These are phyloP conservation scores for Aspergillus persii DNA, from an alignment of 2,329 filamentous ascomycete species.

Conservation along the genomic window DNA sequence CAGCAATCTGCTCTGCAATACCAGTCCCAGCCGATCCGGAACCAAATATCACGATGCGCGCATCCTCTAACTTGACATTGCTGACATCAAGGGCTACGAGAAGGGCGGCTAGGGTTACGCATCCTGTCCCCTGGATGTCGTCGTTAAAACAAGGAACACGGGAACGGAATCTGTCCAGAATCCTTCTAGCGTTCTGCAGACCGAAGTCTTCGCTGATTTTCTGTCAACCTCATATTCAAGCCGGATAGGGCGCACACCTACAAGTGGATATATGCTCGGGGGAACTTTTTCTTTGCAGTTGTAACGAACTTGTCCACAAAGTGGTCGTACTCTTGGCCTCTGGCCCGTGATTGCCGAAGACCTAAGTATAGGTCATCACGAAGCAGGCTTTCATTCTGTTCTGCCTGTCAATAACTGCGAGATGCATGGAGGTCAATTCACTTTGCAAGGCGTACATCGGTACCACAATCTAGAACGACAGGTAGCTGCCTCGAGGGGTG, in stretches of 20 bases:
- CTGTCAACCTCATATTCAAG: background rate
- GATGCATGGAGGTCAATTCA: background rate
- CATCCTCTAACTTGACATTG: constrained; percentile 63
- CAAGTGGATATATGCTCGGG: constrained; percentile 81
- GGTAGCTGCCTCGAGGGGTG: constrained; percentile 75
- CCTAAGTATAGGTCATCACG: constrained; percentile 79
- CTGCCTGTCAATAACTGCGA: background rate
- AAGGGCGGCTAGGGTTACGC: constrained; percentile 79
- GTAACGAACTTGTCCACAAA: constrained; percentile 75
- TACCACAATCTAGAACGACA: constrained; percentile 82
- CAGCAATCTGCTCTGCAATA: constrained; percentile 79
- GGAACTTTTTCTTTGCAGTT: constrained; percentile 66
- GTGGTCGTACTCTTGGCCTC: constrained; percentile 70
- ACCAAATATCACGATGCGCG: constrained; percentile 74
- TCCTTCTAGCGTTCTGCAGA: constrained; percentile 68
- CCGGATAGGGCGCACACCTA: constrained; percentile 19
- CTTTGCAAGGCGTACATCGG: constrained; percentile 51
- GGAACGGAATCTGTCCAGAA: constrained; percentile 72
- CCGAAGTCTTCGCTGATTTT: constrained; percentile 70
- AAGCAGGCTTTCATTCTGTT: constrained; percentile 66
- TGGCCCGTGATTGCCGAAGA: constrained; percentile 62
- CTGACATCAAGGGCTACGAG: constrained; percentile 72
- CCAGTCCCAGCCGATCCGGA: constrained; percentile 79
- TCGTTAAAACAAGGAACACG: constrained; percentile 85
- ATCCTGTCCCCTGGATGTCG: constrained; percentile 85